A percentile compares a stretch with the other conserved stretches of the same genome.
These are phyloP conservation scores for Fomes fomentarius DNA, from an alignment of 1,284 basidiomycete genomes.

Conservation along the genomic window DNA sequence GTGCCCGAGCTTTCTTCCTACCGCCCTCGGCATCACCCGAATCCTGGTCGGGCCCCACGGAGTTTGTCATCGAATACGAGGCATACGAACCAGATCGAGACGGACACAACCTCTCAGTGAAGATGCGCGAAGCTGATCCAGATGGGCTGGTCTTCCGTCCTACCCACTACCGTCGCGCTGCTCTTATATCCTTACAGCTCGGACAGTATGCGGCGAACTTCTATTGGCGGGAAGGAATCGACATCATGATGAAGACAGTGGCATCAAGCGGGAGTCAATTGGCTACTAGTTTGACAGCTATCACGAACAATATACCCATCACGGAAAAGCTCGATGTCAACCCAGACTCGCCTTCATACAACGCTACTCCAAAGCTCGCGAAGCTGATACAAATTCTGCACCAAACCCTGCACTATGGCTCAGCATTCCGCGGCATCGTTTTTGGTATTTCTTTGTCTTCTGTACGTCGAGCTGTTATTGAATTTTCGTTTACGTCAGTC, in stretches of 20 bases:
- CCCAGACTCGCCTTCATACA: slow-evolving; percentile 54
- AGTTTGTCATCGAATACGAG: slow-evolving; percentile 51
- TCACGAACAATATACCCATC: slow-evolving; percentile 61
- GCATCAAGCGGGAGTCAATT: background rate
- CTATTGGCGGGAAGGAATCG: slow-evolving; percentile 59
- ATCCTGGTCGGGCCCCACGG: slow-evolving; percentile 34
- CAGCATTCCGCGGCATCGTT: slow-evolving; percentile 64
- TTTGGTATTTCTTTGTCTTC: slow-evolving; percentile 49
- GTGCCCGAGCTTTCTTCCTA: slow-evolving; percentile 16
- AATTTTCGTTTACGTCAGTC: slow-evolving; percentile 38
- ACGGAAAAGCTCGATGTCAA: slow-evolving; percentile 61
- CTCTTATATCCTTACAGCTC: slow-evolving; percentile 49
- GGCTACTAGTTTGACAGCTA: slow-evolving; percentile 34
- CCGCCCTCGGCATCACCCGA: slow-evolving; percentile 9
- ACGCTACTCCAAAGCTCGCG: slow-evolving; percentile 66
- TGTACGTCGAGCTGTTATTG: background rate
- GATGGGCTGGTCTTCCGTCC: slow-evolving; percentile 39
- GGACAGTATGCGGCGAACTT: slow-evolving; percentile 68
- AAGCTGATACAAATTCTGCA: slow-evolving; percentile 60
- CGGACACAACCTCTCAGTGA: slow-evolving; percentile 39
- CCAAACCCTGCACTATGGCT: slow-evolving; percentile 52
- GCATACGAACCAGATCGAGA: slow-evolving; percentile 9
- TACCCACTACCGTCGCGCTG: slow-evolving; percentile 49
- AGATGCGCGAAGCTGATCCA: slow-evolving; percentile 42
- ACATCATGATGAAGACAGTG: slow-evolving; percentile 24